These are phyloP conservation scores for Mimosa pudica DNA, from an alignment of 306 rosid genomes.

Conservation along the genomic window DNA sequence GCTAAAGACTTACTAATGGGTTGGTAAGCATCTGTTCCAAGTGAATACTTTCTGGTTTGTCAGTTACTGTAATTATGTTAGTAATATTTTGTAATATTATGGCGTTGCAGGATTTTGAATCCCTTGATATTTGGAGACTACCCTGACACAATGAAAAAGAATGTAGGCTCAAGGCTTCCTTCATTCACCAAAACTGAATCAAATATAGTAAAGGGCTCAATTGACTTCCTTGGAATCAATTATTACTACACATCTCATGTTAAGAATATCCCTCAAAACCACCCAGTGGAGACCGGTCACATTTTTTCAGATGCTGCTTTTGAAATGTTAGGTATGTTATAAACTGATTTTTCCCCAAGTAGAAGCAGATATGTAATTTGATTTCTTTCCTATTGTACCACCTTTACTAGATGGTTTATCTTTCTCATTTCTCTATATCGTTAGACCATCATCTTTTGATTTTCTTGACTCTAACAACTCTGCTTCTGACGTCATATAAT, in stretches of 20 bases:
- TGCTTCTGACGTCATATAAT: background rate
- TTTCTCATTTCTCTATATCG: background rate
- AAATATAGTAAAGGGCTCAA: conserved; percentile 46
- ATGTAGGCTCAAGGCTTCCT: conserved; percentile 52
- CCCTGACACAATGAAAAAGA: conserved; percentile 46
- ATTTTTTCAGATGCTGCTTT: conserved; percentile 4
- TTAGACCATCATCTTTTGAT: background rate
- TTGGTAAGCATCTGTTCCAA: conserved; percentile 39
- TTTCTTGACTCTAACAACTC: background rate
- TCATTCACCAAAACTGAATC: conserved; percentile 40
- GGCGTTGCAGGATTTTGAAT: conserved; percentile 44
- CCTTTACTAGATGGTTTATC: background rate
- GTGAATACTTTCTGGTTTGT: background rate
- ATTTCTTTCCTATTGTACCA: background rate
- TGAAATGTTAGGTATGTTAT: conserved; percentile 24
- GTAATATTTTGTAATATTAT: background rate
- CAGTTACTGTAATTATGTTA: background rate
- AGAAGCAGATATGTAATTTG: background rate
- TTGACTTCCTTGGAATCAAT: conserved; percentile 52
- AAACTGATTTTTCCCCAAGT: background rate
- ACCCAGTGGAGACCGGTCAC: conserved; percentile 16
- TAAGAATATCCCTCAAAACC: conserved; percentile 34
- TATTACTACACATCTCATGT: conserved; percentile 13
- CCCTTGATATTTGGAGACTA: conserved; percentile 59
- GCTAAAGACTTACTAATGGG: conserved; percentile 42